These are phyloP conservation scores for Saturnispora hagleri DNA, from an alignment of 805 yeast species.

Conservation along the genomic window DNA sequence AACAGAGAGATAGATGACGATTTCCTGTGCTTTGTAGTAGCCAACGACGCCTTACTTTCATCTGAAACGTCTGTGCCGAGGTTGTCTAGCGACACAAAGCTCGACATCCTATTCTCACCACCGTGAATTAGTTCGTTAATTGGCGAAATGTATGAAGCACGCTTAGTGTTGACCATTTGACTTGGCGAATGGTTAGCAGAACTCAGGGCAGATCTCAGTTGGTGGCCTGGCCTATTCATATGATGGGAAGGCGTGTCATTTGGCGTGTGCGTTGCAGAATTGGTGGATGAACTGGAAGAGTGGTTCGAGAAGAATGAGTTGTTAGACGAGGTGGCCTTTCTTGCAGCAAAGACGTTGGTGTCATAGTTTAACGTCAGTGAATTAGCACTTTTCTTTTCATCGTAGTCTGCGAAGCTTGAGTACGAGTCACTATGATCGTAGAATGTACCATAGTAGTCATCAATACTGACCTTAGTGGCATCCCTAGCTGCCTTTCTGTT, in stretches of 20 bases:
- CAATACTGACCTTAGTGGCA: slow-evolving; percentile 11
- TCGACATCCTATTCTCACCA: neutral
- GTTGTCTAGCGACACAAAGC: neutral
- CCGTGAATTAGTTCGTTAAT: slow-evolving; percentile 18
- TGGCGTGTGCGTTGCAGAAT: slow-evolving; percentile 4
- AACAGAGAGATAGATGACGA: slow-evolving; percentile 2
- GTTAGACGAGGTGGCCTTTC: slow-evolving; percentile 9
- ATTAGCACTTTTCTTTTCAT: slow-evolving; percentile 5
- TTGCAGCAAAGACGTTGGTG: slow-evolving; percentile 10
- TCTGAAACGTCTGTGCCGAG: neutral
- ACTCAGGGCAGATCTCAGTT: slow-evolving; percentile 14
- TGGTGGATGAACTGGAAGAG: slow-evolving; percentile 5
- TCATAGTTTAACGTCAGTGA: slow-evolving; percentile 10
- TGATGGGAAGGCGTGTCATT: neutral
- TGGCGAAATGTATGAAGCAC: slow-evolving; percentile 23
- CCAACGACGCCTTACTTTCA: neutral
- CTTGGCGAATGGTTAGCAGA: slow-evolving; percentile 2
- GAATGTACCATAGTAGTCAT: slow-evolving; percentile 15
- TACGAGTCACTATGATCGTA: slow-evolving; percentile 6
- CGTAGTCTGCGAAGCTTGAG: slow-evolving; percentile 8
- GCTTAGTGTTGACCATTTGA: slow-evolving; percentile 1
- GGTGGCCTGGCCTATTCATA: slow-evolving; percentile 15
- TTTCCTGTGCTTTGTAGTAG: neutral
- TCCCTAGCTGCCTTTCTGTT: slow-evolving; percentile 19
- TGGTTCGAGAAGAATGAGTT: slow-evolving; percentile 10